Evolutionary conservation across 75 land plant genomes (phyloP).

Genomic region (Picea sitchensis): DNA sequence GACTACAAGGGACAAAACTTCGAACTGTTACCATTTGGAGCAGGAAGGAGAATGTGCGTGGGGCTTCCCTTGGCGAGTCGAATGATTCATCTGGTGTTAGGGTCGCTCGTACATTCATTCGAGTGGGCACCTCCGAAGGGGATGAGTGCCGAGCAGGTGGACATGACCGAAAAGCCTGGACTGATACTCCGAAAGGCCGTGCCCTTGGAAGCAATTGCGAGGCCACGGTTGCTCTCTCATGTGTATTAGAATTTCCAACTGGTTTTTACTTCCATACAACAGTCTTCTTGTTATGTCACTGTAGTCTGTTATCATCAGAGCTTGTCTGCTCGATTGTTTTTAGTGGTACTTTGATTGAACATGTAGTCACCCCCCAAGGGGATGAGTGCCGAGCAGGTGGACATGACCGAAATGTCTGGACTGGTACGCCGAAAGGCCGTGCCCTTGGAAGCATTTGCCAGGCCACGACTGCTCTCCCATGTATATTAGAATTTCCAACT

Average conservation of each 20-base stretch:
- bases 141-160: conserved; percentile 33
- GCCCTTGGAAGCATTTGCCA: conserved; percentile 12
- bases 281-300: too few species aligned
- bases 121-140: conserved; percentile 17
- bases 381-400: conserved; percentile 33
- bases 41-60: conserved; percentile 11
- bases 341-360: too few species aligned
- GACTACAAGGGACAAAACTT: background rate
- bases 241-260: too few species aligned
- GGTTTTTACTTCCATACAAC: too few species aligned
- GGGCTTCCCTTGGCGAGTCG: conserved; percentile 6
- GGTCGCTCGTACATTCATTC: conserved; percentile 9
- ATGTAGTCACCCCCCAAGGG: conserved; percentile 13
- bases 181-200: conserved; percentile 10
- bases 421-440: conserved; percentile 9
- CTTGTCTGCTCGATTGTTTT: too few species aligned
- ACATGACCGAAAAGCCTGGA: conserved; percentile 23
- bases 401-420: conserved; percentile 23
- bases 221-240: conserved; percentile 17
- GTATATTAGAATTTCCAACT: too few species aligned
- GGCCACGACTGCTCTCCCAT: conserved; percentile 15
- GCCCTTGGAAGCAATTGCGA: conserved; percentile 14
- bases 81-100: conserved; percentile 6
- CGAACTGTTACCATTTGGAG: conserved; percentile 10
- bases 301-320: too few species aligned